Evolutionary conservation across 129 eudicot genomes (phyloP).

Genomic region (Pulicaria dysenterica): DNA sequence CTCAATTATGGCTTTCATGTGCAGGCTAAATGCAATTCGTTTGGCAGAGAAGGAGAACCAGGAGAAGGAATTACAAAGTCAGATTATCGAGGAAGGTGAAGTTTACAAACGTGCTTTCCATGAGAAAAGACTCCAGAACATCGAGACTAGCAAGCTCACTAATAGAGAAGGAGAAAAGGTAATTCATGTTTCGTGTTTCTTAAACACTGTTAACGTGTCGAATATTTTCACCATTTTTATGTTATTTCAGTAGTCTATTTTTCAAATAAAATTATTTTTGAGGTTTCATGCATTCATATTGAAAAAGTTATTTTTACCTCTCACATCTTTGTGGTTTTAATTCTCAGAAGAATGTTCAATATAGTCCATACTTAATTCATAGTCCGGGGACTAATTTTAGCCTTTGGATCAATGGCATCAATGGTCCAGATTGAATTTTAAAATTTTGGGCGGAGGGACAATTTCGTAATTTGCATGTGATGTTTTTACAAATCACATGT

Average conservation of each 20-base stretch:
- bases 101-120: constrained; percentile 59
- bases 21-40: constrained; percentile 67
- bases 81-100: constrained; percentile 75
- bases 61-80: constrained; percentile 71
- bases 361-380: no score
- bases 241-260: no score
- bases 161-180: constrained; percentile 93
- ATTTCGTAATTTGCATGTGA: no score
- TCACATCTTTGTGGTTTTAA: neutral
- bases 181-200: neutral
- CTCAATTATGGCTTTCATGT: constrained; percentile 12
- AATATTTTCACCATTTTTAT: neutral
- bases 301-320: neutral
- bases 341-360: no score
- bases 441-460: no score
- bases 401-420: no score
- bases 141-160: constrained; percentile 65
- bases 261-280: no score
- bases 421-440: no score
- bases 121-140: constrained; percentile 66
- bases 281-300: no score
- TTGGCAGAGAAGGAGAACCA: constrained; percentile 76
- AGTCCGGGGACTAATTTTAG: no score
- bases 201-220: neutral
- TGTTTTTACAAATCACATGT: no score